A percentile compares a stretch with the other conserved stretches of the same genome.
These are phyloP conservation scores for Dryas drummondii DNA, from an alignment of 306 rosid genomes.

Conservation along the genomic window DNA sequence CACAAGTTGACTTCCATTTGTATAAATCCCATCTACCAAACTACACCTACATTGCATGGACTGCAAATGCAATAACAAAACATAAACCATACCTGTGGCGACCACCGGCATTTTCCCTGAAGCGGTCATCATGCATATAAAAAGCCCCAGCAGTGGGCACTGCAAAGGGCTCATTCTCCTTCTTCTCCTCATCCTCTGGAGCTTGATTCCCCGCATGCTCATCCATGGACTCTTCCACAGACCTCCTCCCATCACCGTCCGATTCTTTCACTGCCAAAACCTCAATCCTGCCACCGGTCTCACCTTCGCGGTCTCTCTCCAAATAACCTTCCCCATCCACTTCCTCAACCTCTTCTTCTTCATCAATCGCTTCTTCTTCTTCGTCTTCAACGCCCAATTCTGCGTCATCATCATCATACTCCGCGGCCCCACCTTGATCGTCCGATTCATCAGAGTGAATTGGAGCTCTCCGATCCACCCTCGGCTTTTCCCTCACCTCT, in stretches of 20 bases:
- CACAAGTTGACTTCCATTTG: neutral
- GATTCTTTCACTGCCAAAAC: slow-evolving; percentile 37
- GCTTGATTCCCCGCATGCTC: slow-evolving; percentile 37
- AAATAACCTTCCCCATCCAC: slow-evolving; percentile 20
- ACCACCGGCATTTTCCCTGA: slow-evolving; percentile 75
- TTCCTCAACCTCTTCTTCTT: slow-evolving; percentile 31
- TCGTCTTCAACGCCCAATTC: slow-evolving; percentile 52
- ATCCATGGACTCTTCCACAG: slow-evolving; percentile 46
- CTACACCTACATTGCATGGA: neutral
- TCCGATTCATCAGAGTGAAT: slow-evolving; percentile 71
- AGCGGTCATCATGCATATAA: slow-evolving; percentile 95
- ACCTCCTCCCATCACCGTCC: slow-evolving; percentile 36
- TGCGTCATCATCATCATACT: slow-evolving; percentile 68
- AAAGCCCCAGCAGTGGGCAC: slow-evolving; percentile 98
- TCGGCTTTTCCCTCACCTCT: slow-evolving; percentile 39
- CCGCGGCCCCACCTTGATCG: slow-evolving; percentile 82
- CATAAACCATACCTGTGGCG: slow-evolving; percentile 60
- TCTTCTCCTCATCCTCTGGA: slow-evolving; percentile 63
- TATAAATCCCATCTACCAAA: neutral
- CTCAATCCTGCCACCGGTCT: slow-evolving; percentile 33
- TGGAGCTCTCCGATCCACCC: slow-evolving; percentile 44
- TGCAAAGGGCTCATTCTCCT: slow-evolving; percentile 90
- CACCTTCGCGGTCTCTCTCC: slow-evolving; percentile 39
- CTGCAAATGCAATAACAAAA: neutral
- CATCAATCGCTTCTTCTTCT: slow-evolving; percentile 37